Conservation (phyloP, 2,329 filamentous ascomycete genomes). For the Epichloe sp. region DNA sequence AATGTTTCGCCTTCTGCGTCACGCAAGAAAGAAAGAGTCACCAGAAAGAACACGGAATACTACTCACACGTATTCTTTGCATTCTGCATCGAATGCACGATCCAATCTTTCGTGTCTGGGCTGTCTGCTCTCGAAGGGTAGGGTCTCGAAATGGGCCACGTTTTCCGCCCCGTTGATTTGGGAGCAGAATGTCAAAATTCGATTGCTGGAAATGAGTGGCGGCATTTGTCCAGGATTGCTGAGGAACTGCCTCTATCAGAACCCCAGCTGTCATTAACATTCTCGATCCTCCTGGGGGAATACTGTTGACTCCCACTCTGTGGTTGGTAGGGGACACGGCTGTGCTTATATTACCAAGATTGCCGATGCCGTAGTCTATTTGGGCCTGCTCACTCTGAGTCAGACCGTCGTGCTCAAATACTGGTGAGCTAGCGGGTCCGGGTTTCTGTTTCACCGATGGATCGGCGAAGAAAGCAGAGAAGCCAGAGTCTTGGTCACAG, state of each 20-base stretch:
- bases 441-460: neutral
- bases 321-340: neutral
- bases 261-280: neutral
- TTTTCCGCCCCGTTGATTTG: conserved; percentile 22
- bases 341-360: neutral
- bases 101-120: conserved; percentile 42
- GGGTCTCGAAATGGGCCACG: conserved; percentile 42
- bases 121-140: conserved; percentile 38
- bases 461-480: conserved; percentile 1
- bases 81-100: conserved; percentile 49
- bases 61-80: conserved; percentile 46
- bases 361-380: neutral
- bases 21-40: neutral
- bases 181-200: conserved; percentile 16
- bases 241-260: neutral
- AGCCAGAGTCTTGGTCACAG: neutral
- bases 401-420: neutral
- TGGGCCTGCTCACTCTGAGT: neutral
- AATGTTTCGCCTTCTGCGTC: neutral
- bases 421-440: neutral
- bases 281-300: neutral
- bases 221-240: conserved; percentile 1
- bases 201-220: conserved; percentile 10
- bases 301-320: neutral
- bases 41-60: neutral